Conservation (phyloP, 192 early-diverging fungal genomes). For the Coemansia sp. region DNA sequence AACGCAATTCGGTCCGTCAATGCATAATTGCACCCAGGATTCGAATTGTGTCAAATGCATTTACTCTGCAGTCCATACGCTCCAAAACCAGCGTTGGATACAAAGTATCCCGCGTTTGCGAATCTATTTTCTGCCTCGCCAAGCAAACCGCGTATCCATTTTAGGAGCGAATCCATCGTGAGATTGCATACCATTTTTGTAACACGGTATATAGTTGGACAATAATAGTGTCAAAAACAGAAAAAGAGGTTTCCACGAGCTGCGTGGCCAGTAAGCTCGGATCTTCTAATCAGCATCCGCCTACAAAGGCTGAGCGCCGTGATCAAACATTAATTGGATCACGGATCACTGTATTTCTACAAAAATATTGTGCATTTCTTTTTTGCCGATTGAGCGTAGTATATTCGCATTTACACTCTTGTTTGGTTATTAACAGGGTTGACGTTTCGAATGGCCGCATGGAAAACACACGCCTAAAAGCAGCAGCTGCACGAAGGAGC, state of each 20-base stretch:
- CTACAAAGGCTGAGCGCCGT: not conserved
- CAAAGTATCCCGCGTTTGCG: not conserved
- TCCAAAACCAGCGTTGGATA: not conserved
- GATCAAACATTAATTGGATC: not conserved
- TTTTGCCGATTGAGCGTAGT: too few species aligned
- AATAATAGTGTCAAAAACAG: conserved; percentile 3
- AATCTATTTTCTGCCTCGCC: not conserved
- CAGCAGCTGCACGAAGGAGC: not conserved
- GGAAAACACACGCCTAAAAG: not conserved
- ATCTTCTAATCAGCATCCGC: not conserved
- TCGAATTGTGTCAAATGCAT: not conserved
- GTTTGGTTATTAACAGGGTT: not conserved
- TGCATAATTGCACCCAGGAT: not conserved
- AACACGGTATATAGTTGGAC: conserved; percentile 1
- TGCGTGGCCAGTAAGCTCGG: not conserved
- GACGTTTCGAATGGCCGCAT: not conserved
- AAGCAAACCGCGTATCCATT: not conserved
- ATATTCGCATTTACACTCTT: not conserved
- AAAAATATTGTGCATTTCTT: not conserved
- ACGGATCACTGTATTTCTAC: not conserved
- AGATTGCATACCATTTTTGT: conserved; percentile 4
- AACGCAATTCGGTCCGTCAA: not conserved
- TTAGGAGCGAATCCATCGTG: conserved; percentile 4
- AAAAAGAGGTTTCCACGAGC: not conserved
- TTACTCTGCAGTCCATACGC: not conserved